A percentile compares a stretch with the other conserved stretches of the same genome.
These are phyloP conservation scores for Mucor racemosus DNA, from an alignment of 371 early-diverging fungal genomes.

Conservation along the genomic window DNA sequence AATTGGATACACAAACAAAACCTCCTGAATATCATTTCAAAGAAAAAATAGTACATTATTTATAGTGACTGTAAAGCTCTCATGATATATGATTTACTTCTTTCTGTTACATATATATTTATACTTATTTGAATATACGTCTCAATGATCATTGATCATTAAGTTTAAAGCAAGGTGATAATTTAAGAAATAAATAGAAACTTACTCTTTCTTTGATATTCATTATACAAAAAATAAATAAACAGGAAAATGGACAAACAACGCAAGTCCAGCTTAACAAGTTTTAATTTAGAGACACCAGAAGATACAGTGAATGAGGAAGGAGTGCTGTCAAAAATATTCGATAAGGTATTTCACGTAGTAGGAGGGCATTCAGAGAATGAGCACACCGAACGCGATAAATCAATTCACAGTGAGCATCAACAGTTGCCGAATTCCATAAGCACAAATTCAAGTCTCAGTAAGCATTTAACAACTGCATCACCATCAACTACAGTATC, in stretches of 20 bases:
- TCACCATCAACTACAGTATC: constrained; percentile 11
- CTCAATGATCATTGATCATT: neutral
- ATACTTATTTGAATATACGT: neutral
- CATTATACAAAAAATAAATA: neutral
- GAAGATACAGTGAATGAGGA: constrained; percentile 48
- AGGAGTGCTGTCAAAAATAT: constrained; percentile 60
- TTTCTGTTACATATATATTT: neutral
- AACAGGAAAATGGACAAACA: constrained; percentile 19
- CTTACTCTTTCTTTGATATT: too few species aligned
- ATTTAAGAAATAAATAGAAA: too few species aligned
- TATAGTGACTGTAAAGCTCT: neutral
- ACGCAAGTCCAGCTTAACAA: constrained; percentile 42
- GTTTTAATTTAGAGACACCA: constrained; percentile 49
- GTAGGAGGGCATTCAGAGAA: constrained; percentile 36
- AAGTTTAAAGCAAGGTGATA: neutral
- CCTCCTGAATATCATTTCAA: constrained; percentile 1
- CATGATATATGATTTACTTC: neutral
- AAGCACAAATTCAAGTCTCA: constrained; percentile 15
- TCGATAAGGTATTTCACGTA: constrained; percentile 58
- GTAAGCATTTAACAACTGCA: constrained; percentile 12
- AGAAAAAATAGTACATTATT: neutral
- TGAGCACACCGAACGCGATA: neutral
- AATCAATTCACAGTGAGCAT: neutral
- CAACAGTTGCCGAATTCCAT: neutral
- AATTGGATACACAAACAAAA: neutral